A percentile compares a stretch with the other conserved stretches of the same genome.
These are phyloP conservation scores for Orychophragmus violaceus DNA, from an alignment of 345 rosid species.

Conservation along the genomic window DNA sequence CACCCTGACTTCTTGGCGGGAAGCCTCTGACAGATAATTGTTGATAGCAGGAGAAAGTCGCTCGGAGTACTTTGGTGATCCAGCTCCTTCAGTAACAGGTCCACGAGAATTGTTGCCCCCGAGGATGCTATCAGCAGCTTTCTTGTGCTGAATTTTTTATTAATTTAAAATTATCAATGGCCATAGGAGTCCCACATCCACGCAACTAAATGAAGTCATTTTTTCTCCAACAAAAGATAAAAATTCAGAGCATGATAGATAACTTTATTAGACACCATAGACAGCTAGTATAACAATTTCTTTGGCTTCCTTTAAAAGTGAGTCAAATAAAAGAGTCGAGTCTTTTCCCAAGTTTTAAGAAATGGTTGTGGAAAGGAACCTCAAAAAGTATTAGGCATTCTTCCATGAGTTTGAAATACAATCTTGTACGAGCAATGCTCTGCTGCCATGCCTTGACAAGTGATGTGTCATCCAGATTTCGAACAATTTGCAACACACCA, in stretches of 20 bases:
- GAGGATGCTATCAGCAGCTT: constrained; percentile 84
- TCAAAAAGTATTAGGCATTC: constrained; percentile 93
- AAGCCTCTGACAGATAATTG: constrained; percentile 91
- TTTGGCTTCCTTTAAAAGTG: background rate
- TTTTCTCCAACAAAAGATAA: background rate
- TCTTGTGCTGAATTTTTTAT: constrained; percentile 61
- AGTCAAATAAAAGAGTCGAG: background rate
- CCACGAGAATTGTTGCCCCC: constrained; percentile 87
- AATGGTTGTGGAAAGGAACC: constrained; percentile 41
- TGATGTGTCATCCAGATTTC: constrained; percentile 90
- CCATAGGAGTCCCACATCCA: constrained; percentile 1
- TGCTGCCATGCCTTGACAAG: constrained; percentile 98
- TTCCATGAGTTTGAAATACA: constrained; percentile 96
- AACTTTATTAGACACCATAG: constrained; percentile 12
- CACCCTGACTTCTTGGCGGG: constrained; percentile 95
- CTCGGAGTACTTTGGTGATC: constrained; percentile 96
- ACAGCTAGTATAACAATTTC: background rate
- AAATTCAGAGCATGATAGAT: background rate
- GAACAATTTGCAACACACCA: constrained; percentile 83
- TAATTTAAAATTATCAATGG: background rate
- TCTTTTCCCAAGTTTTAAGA: constrained; percentile 5
- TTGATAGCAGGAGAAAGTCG: constrained; percentile 96
- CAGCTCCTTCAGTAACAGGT: constrained; percentile 71
- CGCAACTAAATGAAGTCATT: constrained; percentile 3
- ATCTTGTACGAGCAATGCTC: constrained; percentile 94